A percentile compares a stretch with the other conserved stretches of the same genome.
These are phyloP conservation scores for Akanthomyces lecanii DNA, from an alignment of 2,329 filamentous ascomycete species.

Conservation along the genomic window DNA sequence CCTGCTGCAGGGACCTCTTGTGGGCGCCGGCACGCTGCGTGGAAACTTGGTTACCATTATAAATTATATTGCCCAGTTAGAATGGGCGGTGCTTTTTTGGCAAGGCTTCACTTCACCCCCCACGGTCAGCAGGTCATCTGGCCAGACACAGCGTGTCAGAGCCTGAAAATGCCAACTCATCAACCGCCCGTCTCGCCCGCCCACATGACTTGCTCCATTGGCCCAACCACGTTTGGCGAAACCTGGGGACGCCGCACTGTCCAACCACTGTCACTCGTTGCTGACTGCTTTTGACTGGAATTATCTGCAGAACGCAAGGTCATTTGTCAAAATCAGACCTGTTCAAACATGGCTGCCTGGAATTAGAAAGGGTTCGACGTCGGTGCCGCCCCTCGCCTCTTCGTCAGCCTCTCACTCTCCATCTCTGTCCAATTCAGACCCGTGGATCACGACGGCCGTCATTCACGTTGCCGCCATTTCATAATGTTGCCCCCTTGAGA, in stretches of 20 bases:
- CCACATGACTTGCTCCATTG: constrained; percentile 11
- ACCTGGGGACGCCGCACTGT: constrained; percentile 1
- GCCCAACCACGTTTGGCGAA: constrained; percentile 8
- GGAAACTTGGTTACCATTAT: too few relatives aligned
- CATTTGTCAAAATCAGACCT: constrained; percentile 12
- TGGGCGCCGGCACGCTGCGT: too few relatives aligned
- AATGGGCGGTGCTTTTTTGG: not conserved
- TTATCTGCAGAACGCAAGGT: not conserved
- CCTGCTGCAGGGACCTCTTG: too few relatives aligned
- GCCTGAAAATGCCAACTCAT: constrained; percentile 11
- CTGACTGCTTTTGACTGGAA: not conserved
- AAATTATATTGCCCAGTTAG: not conserved
- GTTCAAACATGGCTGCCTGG: not conserved
- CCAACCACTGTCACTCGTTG: not conserved
- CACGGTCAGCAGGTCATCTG: constrained; percentile 12
- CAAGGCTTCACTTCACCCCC: not conserved
- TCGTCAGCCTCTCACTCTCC: not conserved
- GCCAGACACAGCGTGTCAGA: constrained; percentile 15
- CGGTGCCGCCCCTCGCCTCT: not conserved
- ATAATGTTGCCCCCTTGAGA: too few relatives aligned
- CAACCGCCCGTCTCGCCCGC: not conserved
- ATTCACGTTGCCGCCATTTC: not conserved
- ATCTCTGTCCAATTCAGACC: too few relatives aligned
- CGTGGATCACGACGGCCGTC: not conserved
- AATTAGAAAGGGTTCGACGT: not conserved